Evolutionary conservation across 2,329 filamentous ascomycete genomes (phyloP).

Genomic region (Colletotrichum acutatum): DNA sequence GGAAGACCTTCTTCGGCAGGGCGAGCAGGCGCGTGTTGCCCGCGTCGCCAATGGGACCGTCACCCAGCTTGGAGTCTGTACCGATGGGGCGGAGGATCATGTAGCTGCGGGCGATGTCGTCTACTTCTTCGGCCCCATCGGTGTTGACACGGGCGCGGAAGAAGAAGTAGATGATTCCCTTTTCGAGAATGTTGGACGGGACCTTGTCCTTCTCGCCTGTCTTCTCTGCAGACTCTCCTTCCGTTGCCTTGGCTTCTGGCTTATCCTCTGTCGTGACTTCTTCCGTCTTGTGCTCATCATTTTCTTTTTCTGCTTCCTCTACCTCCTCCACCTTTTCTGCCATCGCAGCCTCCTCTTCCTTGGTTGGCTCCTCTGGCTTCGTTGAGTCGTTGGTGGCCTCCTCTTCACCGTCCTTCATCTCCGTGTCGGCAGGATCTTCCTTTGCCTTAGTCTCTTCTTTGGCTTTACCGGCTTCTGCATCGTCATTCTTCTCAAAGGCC

Average conservation of each 20-base stretch:
- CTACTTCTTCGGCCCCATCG: slow-evolving; percentile 73
- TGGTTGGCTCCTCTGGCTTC: not conserved
- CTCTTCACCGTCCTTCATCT: slow-evolving; percentile 23
- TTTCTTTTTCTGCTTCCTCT: not conserved
- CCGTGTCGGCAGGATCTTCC: not conserved
- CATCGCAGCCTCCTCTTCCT: slow-evolving; percentile 15
- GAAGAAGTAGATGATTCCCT: slow-evolving; percentile 93
- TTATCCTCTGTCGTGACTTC: not conserved
- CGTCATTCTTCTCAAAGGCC: slow-evolving; percentile 14
- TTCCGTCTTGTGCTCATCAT: not conserved
- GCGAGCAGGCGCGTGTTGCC: slow-evolving; percentile 78
- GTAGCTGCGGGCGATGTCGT: slow-evolving; percentile 82
- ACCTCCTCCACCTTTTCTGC: not conserved
- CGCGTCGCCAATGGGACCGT: slow-evolving; percentile 57
- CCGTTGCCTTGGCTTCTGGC: not conserved
- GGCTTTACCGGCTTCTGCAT: not conserved
- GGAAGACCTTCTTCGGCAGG: slow-evolving; percentile 86
- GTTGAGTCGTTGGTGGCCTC: not conserved
- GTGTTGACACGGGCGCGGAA: slow-evolving; percentile 81
- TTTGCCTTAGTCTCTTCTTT: not conserved
- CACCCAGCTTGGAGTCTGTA: slow-evolving; percentile 73
- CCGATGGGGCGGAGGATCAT: slow-evolving; percentile 82
- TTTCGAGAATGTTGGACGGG: slow-evolving; percentile 75
- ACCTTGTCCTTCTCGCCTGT: slow-evolving; percentile 28
- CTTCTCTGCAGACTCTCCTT: slow-evolving; percentile 24